A percentile compares a stretch with the other conserved stretches of the same genome.
These are phyloP conservation scores for Thielaviopsis euricoi DNA, from an alignment of 2,329 filamentous ascomycete genomes.

Conservation along the genomic window DNA sequence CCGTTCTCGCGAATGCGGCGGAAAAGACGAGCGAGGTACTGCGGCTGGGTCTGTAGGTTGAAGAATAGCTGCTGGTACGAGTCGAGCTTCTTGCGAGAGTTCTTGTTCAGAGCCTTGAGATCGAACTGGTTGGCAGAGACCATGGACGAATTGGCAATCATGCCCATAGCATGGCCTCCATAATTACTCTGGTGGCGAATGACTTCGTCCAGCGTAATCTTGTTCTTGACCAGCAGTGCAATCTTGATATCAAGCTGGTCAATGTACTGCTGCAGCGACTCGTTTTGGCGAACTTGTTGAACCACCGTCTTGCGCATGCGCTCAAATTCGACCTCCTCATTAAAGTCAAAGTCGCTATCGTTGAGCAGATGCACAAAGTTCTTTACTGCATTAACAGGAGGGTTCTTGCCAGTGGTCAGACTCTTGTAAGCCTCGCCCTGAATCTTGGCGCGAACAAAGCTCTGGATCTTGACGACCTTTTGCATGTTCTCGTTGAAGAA, in stretches of 20 bases:
- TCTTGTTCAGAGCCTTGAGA: slow-evolving; percentile 93
- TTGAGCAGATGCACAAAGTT: slow-evolving; percentile 96
- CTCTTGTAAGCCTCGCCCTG: slow-evolving; percentile 98
- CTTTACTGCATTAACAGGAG: slow-evolving; percentile 90
- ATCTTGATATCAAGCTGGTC: slow-evolving; percentile 99
- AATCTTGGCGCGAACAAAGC: slow-evolving; percentile 83
- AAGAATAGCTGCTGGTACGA: slow-evolving; percentile 98
- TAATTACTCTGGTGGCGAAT: slow-evolving; percentile 94
- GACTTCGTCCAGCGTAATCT: slow-evolving; percentile 95
- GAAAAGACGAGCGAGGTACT: slow-evolving; percentile 84
- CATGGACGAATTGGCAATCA: slow-evolving; percentile 79
- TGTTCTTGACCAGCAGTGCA: slow-evolving; percentile 94
- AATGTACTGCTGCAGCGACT: slow-evolving; percentile 94
- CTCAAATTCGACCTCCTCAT: slow-evolving; percentile 96
- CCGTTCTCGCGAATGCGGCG: slow-evolving; percentile 67
- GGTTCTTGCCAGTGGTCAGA: slow-evolving; percentile 88
- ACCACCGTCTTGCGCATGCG: slow-evolving; percentile 88
- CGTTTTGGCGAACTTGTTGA: slow-evolving; percentile 91
- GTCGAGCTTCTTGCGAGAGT: slow-evolving; percentile 84
- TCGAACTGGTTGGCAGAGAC: slow-evolving; percentile 85
- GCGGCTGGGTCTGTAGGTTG: slow-evolving; percentile 86
- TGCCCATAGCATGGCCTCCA: slow-evolving; percentile 69
- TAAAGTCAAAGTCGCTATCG: slow-evolving; percentile 97
- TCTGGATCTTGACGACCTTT: slow-evolving; percentile 97
- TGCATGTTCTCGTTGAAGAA: slow-evolving; percentile 96